Percentiles rank a stretch among this genome's conserved stretches.
These are phyloP conservation scores for Aspergillus diversus DNA, from an alignment of 495 filamentous ascomycete species.

Conservation along the genomic window DNA sequence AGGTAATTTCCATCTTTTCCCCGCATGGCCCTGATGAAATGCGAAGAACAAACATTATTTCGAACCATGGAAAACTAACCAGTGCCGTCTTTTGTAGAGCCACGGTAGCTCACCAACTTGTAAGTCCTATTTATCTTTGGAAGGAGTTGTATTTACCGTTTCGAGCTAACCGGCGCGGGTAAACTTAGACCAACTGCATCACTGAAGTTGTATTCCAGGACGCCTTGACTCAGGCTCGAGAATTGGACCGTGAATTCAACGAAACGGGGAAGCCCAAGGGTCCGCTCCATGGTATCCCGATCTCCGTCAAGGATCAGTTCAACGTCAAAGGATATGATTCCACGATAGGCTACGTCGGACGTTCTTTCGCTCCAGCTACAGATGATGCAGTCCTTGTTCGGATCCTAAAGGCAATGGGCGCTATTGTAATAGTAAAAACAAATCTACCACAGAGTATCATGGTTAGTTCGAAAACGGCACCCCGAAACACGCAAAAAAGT, in stretches of 20 bases:
- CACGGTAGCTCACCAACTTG: conserved; percentile 60
- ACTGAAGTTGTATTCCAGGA: conserved; percentile 67
- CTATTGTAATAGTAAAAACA: conserved; percentile 64
- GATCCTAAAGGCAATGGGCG: conserved; percentile 51
- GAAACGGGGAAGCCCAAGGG: conserved; percentile 53
- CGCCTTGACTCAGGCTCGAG: conserved; percentile 59
- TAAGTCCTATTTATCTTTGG: conserved; percentile 22
- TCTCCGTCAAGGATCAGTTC: conserved; percentile 70
- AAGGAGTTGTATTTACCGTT: too few relatives aligned
- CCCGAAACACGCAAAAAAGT: conserved; percentile 37
- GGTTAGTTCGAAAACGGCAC: conserved; percentile 25
- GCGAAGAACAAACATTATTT: neutral
- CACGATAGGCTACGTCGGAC: conserved; percentile 60
- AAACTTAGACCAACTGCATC: conserved; percentile 56
- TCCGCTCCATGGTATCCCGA: conserved; percentile 67
- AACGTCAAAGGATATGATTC: conserved; percentile 62
- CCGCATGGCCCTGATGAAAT: neutral
- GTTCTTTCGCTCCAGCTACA: conserved; percentile 53
- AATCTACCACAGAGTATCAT: conserved; percentile 60
- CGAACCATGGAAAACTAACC: neutral
- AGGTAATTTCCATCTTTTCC: conserved; percentile 36
- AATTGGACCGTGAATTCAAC: conserved; percentile 55
- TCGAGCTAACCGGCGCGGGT: too few relatives aligned
- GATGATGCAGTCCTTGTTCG: conserved; percentile 53
- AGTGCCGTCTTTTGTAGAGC: conserved; percentile 37